Conservation (phyloP, 1,284 basidiomycete genomes). For the Cutaneotrichosporon sp. region DNA sequence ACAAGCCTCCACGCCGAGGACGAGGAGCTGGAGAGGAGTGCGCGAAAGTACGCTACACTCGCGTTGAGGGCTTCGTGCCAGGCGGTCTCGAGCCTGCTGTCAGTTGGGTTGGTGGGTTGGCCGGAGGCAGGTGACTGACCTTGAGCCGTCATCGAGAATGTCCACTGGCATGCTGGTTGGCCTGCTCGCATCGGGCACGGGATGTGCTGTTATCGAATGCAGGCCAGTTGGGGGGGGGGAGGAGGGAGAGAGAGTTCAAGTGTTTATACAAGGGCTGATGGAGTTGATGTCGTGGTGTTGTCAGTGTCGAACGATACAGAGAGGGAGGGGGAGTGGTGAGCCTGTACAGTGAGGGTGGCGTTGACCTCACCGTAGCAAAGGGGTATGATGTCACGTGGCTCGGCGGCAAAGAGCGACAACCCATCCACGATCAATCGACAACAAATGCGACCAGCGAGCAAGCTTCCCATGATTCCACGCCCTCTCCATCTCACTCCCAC, state of each 20-base stretch:
- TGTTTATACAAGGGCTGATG: background rate
- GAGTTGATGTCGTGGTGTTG: background rate
- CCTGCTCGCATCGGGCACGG: slow-evolving; percentile 2
- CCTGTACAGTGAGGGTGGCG: too few species aligned
- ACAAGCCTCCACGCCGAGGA: slow-evolving; percentile 50
- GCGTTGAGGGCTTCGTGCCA: slow-evolving; percentile 43
- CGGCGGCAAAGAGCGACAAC: too few species aligned
- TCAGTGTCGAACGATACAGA: too few species aligned
- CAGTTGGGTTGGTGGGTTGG: background rate
- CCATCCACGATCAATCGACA: too few species aligned
- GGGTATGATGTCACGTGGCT: too few species aligned
- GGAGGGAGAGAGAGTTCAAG: background rate
- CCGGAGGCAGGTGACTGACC: slow-evolving; percentile 27
- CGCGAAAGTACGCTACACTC: slow-evolving; percentile 43
- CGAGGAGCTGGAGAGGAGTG: slow-evolving; percentile 42
- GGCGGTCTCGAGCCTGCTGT: slow-evolving; percentile 42
- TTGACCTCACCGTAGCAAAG: too few species aligned
- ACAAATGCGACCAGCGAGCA: too few species aligned
- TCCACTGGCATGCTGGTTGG: slow-evolving; percentile 5
- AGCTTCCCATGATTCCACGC: background rate
- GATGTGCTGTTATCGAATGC: background rate
- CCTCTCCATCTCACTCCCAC: background rate
- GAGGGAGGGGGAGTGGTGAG: too few species aligned
- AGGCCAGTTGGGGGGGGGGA: too few species aligned
- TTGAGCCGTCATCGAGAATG: slow-evolving; percentile 42